Base-by-base conservation (phyloP, 352 stramenopile species). In the Globisporangium megalacanthum region DNA sequence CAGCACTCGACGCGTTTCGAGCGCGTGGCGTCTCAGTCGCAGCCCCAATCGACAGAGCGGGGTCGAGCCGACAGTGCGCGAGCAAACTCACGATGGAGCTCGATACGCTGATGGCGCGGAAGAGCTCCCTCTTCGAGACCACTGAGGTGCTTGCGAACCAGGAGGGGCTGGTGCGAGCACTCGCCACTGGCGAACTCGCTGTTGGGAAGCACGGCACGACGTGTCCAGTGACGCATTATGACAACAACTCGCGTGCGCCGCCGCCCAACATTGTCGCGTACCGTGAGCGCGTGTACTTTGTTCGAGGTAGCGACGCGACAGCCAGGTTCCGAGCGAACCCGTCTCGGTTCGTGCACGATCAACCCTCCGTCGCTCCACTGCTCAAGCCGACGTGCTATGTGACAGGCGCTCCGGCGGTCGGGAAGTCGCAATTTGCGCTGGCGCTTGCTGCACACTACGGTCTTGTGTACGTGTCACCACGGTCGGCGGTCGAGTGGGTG, bases 281-380 rank as follows among this genome's bases (percentile, higher is more conserved):
- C 49, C 73, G 75, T n/a, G 58, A 67, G 4, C 72, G 83, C 4
- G 49, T 88, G 37, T 92, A 92, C 56, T 92, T 92, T 41, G 72
- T 74, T 33, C 20, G 48, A 41, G 74, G 61, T 7, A 35, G 20
- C 8, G 56, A 74, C 11, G 63, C 61, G 0, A 41, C 60, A 5
- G 29, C 55, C 19, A 41, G 60, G 15, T 76, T 70, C 35, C 42
- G 60, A 37, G 22, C 42, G 0, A 54, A 58, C 13, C 69, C 72
- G 7, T 67, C 65, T 17, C 48, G 33, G 19, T 67, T 52, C 37
- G 25, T 57, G 4, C 20, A 19, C 10, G 19, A 13, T 3, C 17
- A 61, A 31, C 36, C 8, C n/a, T 53, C 44, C 1, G 5, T 36
- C 4, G 35, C 56, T 6, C 56, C 49, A 8, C 8, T 17, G 1